Evolutionary conservation across 164 flowering plant genomes (phyloP).

Genomic region (Stephania cephalantha): DNA sequence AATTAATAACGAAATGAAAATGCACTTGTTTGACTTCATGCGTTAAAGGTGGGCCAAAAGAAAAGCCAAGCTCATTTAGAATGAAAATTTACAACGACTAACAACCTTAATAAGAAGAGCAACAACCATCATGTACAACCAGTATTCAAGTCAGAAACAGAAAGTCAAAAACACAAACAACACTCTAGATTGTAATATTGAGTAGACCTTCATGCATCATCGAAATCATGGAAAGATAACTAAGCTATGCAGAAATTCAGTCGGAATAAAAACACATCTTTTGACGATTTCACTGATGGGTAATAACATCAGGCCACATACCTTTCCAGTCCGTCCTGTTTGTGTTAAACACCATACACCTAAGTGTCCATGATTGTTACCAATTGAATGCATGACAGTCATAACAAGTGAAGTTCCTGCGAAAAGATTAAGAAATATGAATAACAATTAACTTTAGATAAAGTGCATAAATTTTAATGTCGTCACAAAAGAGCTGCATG

Average conservation of each 20-base stretch:
- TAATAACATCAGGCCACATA: slow-evolving; percentile 22
- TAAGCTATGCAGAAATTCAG: not conserved
- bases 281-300: not conserved
- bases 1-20: too few species aligned
- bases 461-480: not conserved
- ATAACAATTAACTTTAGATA: not conserved
- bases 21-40: not conserved
- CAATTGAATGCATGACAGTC: slow-evolving; percentile 83
- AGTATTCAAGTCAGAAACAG: too few species aligned
- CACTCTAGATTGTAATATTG: too few species aligned
- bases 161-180: too few species aligned
- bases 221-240: not conserved
- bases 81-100: too few species aligned
- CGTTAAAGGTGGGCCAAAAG: too few species aligned
- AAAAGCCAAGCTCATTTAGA: too few species aligned
- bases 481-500: not conserved
- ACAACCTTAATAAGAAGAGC: too few species aligned
- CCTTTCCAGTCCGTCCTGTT: slow-evolving; percentile 79
- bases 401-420: slow-evolving; percentile 81
- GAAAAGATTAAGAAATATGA: slow-evolving; percentile 4
- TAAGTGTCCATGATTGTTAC: slow-evolving; percentile 63
- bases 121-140: too few species aligned
- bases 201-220: too few species aligned
- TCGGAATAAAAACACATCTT: not conserved
- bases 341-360: slow-evolving; percentile 83